These are phyloP conservation scores for Quercus dentata DNA, from an alignment of 306 rosid species.

Conservation along the genomic window DNA sequence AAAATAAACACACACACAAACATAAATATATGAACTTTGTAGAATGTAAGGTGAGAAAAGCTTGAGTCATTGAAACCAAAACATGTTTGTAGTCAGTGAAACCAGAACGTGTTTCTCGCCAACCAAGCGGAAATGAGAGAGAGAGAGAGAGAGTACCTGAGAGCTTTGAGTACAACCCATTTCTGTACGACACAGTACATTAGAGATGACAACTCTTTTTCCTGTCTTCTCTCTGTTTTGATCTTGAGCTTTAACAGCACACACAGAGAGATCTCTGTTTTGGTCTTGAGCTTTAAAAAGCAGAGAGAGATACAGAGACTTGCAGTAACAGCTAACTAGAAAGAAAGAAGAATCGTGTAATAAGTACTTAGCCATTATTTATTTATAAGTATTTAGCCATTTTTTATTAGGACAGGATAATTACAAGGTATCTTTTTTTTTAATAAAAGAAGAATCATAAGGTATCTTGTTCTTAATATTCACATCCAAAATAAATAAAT, in stretches of 20 bases:
- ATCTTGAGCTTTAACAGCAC: not conserved
- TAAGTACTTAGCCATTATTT: too few species aligned
- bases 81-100: not conserved
- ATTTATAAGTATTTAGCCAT: too few species aligned
- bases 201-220: not conserved
- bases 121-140: not conserved
- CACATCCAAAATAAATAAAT: too few species aligned
- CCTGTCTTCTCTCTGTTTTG: not conserved
- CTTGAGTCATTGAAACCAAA: not conserved
- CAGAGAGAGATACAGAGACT: not conserved
- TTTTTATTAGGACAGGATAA: too few species aligned
- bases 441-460: too few species aligned
- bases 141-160: conserved; percentile 16
- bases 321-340: not conserved
- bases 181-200: not conserved
- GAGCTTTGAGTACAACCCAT: conserved; percentile 12
- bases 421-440: too few species aligned
- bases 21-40: too few species aligned
- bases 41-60: too few species aligned
- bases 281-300: too few species aligned
- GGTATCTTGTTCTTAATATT: too few species aligned
- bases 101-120: not conserved
- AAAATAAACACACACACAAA: too few species aligned
- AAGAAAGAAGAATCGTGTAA: too few species aligned
- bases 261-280: not conserved